Evolutionary conservation across 164 flowering plant species (phyloP).

Genomic region (Sedum album): DNA sequence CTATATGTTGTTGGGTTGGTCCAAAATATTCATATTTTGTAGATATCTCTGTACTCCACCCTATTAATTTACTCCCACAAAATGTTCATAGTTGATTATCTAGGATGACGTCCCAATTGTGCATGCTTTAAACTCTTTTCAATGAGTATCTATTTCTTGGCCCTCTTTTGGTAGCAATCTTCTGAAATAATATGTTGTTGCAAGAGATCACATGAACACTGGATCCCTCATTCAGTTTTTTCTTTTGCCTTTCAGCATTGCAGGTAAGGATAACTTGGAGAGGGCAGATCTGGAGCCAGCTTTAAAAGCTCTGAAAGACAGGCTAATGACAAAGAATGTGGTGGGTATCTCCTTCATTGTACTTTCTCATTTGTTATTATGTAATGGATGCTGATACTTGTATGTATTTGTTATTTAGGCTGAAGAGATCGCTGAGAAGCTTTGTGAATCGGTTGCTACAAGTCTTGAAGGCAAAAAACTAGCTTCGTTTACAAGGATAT

Average conservation of each 20-base stretch:
- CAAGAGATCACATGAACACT: background rate
- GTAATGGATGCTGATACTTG: background rate
- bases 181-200: background rate
- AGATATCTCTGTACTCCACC: background rate
- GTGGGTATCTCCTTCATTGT: constrained; percentile 36
- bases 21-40: background rate
- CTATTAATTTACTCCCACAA: background rate
- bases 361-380: background rate
- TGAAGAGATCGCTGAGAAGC: constrained; percentile 95
- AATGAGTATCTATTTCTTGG: background rate
- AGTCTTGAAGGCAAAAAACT: constrained; percentile 89
- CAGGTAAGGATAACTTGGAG: constrained; percentile 81
- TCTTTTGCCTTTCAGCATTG: constrained; percentile 12
- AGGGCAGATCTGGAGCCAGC: constrained; percentile 92
- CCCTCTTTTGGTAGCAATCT: background rate
- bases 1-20: background rate
- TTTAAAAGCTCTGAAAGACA: constrained; percentile 85
- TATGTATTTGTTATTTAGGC: constrained; percentile 45
- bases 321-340: constrained; percentile 99
- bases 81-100: background rate
- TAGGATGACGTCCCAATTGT: too few species aligned
- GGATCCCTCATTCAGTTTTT: background rate
- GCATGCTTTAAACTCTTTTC: background rate
- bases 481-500: constrained; percentile 85
- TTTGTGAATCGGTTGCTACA: constrained; percentile 89